Conservation (phyloP, 352 stramenopile genomes). For the Phytopythium vexans region DNA sequence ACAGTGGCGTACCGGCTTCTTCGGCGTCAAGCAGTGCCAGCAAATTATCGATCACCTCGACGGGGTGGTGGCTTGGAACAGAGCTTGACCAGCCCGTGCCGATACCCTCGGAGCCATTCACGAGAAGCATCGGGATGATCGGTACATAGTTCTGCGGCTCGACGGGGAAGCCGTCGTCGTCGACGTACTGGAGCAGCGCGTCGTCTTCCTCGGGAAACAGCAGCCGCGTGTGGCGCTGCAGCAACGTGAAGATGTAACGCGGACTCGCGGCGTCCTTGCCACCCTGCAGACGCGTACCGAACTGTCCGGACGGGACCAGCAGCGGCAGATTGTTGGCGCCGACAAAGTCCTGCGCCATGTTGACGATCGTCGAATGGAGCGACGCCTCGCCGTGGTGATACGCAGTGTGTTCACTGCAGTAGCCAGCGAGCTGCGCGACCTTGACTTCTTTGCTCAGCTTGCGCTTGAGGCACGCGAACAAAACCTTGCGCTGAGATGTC, state of each 20-base stretch:
- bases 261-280: conserved; percentile 98
- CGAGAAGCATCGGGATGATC: conserved; percentile 94
- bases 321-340: conserved; percentile 99
- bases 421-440: conserved; percentile 98
- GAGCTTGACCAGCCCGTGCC: conserved; percentile 97
- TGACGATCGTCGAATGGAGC: conserved; percentile 97
- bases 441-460: conserved; percentile 99
- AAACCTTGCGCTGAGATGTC: conserved; percentile 96
- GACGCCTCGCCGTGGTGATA: conserved; percentile 99
- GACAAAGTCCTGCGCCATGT: conserved; percentile 99
- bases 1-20: conserved; percentile 43
- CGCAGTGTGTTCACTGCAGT: conserved; percentile 95
- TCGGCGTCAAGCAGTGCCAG: conserved; percentile 66
- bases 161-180: conserved; percentile 98
- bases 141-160: conserved; percentile 98
- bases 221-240: conserved; percentile 94
- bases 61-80: conserved; percentile 94
- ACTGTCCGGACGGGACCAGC: conserved; percentile 97
- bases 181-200: conserved; percentile 93
- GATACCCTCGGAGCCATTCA: conserved; percentile 99
- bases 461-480: conserved; percentile 98
- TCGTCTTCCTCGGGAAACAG: conserved; percentile 99
- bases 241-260: conserved; percentile 98
- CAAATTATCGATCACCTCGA: conserved; percentile 96
- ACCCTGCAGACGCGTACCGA: conserved; percentile 97